Evolutionary conservation across 306 rosid species (phyloP), one percentile per base, ranked within the genome.

Genomic region (Begonia loranthoides): DNA sequence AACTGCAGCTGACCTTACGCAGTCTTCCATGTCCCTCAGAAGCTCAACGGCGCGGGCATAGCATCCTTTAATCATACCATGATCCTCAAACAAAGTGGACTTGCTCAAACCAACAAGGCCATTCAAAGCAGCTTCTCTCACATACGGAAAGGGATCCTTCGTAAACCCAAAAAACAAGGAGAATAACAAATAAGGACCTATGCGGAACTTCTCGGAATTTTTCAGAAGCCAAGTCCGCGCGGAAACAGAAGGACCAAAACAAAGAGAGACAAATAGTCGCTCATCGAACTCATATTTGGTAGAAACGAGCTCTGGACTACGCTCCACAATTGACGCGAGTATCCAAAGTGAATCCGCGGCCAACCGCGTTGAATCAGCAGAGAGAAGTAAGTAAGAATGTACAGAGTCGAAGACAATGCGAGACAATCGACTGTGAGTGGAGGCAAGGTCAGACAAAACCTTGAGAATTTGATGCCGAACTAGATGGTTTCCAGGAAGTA

Each of bases 61-160:
- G 65, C 90, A 79, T 6, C 81, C 90, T 24, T 72, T 61, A 49
- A 85, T 69, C 78, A 85, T 61, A 1, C 51, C 54, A 55, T 49
- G 17, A 9, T 79, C 95, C 17, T 62, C 58, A 16, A 78, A 33
- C 13, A 60, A 55, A 4, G 72, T 73, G 24, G 60, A 38, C 41
- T 68, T 56, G 28, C 79, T 58, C 75, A 90, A 64, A 22, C 69
- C 58, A 51, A 64, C 71, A 38, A 89, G 76, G 12, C 95, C 97
- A 52, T 78, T 94, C 63, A 85, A 60, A 45, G 95, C 70, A 17
- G 66, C 81, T 21, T 28, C 65, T 59, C 97, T 76, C 65, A 85
- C 85, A 24, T 60, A 54, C 12, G 94, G 95, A 62, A 76, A 85
- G 2, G 94, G 94, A 50, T 90, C 97, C 70, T 68, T 85, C 22